These are phyloP conservation scores for Saccharomycodes ludwigii DNA, from an alignment of 805 yeast genomes.

Conservation along the genomic window DNA sequence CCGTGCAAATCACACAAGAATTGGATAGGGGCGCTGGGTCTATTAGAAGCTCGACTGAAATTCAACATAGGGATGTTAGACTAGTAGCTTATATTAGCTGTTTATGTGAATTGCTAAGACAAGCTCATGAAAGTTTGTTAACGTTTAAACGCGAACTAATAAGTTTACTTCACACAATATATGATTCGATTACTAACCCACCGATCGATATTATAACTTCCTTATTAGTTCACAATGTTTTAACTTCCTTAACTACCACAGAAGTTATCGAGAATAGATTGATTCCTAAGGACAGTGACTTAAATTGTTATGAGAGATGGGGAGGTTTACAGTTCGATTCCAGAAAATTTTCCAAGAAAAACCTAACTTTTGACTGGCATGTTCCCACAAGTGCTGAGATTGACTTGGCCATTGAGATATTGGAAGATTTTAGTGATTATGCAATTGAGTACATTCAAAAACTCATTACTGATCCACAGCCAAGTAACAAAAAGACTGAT, in stretches of 20 bases:
- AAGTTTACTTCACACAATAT: conserved; percentile 22
- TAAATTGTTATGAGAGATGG: conserved; percentile 43
- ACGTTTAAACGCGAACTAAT: conserved; percentile 32
- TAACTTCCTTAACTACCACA: conserved; percentile 51
- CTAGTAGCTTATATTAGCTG: conserved; percentile 61
- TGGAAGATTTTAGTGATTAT: conserved; percentile 34
- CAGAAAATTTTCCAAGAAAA: conserved; percentile 33
- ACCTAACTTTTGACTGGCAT: conserved; percentile 62
- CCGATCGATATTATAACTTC: conserved; percentile 47
- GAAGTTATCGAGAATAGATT: conserved; percentile 44
- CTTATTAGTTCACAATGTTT: conserved; percentile 51
- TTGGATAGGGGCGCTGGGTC: conserved; percentile 73
- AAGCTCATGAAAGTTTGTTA: conserved; percentile 44
- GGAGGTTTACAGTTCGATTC: conserved; percentile 58
- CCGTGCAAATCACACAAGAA: conserved; percentile 47
- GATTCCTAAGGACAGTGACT: conserved; percentile 32
- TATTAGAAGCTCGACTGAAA: conserved; percentile 49
- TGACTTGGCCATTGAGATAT: conserved; percentile 46
- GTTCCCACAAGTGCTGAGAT: conserved; percentile 47
- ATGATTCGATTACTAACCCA: conserved; percentile 30
- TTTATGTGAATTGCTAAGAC: conserved; percentile 57
- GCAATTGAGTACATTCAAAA: conserved; percentile 32
- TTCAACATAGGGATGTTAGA: conserved; percentile 67
- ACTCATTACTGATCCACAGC: conserved; percentile 13
- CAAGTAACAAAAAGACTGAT: conserved; percentile 27